These are phyloP conservation scores for Cercophora scortea DNA, from an alignment of 495 filamentous ascomycete species.

Conservation along the genomic window DNA sequence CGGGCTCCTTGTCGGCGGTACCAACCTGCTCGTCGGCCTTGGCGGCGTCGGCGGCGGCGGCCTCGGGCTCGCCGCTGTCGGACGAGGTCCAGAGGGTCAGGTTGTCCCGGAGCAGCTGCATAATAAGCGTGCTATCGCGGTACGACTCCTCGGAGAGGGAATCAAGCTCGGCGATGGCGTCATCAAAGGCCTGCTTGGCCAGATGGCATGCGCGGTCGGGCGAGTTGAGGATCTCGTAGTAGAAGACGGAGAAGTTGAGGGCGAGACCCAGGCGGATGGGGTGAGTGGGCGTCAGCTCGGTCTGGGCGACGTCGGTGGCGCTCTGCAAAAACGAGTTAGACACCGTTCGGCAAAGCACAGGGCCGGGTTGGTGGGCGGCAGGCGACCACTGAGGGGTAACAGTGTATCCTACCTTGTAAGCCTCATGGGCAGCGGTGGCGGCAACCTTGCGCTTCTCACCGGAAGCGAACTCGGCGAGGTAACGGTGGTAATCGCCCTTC, in stretches of 20 bases:
- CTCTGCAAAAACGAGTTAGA: slow-evolving; percentile 45
- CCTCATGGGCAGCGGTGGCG: slow-evolving; percentile 93
- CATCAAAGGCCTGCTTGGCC: slow-evolving; percentile 98
- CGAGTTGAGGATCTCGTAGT: slow-evolving; percentile 99
- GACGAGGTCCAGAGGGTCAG: slow-evolving; percentile 99
- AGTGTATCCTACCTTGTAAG: slow-evolving; percentile 67
- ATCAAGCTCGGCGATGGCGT: slow-evolving; percentile 98
- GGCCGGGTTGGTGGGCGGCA: too few relatives aligned
- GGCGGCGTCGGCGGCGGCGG: slow-evolving; percentile 49
- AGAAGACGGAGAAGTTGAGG: slow-evolving; percentile 99
- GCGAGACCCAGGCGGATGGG: slow-evolving; percentile 97
- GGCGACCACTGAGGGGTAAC: background rate
- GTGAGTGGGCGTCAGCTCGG: slow-evolving; percentile 95
- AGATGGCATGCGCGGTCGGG: slow-evolving; percentile 98
- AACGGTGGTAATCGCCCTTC: slow-evolving; percentile 99
- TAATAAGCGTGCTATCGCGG: slow-evolving; percentile 99
- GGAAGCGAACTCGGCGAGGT: slow-evolving; percentile 95
- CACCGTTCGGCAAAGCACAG: slow-evolving; percentile 5
- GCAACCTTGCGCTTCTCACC: slow-evolving; percentile 97
- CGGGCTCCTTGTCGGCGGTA: slow-evolving; percentile 46
- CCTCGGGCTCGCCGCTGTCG: slow-evolving; percentile 78
- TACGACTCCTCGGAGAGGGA: slow-evolving; percentile 98
- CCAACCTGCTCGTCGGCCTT: slow-evolving; percentile 56
- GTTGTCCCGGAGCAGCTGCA: slow-evolving; percentile 99
- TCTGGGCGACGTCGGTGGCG: slow-evolving; percentile 96